Conservation (phyloP, 2,329 filamentous ascomycete genomes). For the Microcyclospora tardicrescens region DNA sequence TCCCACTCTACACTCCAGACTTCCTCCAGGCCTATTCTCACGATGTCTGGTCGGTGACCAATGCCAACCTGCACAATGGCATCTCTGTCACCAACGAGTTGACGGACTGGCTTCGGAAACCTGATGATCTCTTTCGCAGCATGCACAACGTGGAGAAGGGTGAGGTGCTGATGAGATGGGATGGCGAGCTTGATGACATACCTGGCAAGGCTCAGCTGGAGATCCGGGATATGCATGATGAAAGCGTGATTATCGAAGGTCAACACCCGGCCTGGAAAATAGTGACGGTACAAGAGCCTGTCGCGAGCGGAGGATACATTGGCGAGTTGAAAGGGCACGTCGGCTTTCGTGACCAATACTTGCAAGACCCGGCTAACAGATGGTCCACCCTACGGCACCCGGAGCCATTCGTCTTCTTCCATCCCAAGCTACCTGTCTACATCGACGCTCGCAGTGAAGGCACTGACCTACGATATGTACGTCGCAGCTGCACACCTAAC, state of each 20-base stretch:
- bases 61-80: constrained; percentile 66
- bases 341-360: constrained; percentile 36
- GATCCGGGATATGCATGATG: constrained; percentile 41
- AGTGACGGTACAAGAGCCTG: constrained; percentile 42
- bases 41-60: constrained; percentile 39
- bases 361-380: constrained; percentile 31
- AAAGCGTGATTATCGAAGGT: constrained; percentile 31
- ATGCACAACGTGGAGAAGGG: constrained; percentile 38
- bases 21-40: constrained; percentile 53
- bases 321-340: constrained; percentile 57
- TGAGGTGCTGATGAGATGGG: constrained; percentile 57
- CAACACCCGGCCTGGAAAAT: constrained; percentile 58
- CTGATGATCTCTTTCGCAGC: constrained; percentile 36
- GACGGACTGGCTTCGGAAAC: constrained; percentile 65
- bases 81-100: constrained; percentile 63
- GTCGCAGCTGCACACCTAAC: constrained; percentile 84
- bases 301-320: constrained; percentile 42
- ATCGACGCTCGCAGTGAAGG: constrained; percentile 86
- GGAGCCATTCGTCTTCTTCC: constrained; percentile 49
- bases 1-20: constrained; percentile 33
- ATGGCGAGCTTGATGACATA: constrained; percentile 41
- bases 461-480: constrained; percentile 73
- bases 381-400: constrained; percentile 37
- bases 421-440: constrained; percentile 75
- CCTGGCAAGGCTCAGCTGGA: constrained; percentile 39